A percentile compares a stretch with the other conserved stretches of the same genome.
Evolutionary conservation across 2,329 filamentous ascomycete genomes (phyloP).

Genomic region (Hypoxylon sp.): DNA sequence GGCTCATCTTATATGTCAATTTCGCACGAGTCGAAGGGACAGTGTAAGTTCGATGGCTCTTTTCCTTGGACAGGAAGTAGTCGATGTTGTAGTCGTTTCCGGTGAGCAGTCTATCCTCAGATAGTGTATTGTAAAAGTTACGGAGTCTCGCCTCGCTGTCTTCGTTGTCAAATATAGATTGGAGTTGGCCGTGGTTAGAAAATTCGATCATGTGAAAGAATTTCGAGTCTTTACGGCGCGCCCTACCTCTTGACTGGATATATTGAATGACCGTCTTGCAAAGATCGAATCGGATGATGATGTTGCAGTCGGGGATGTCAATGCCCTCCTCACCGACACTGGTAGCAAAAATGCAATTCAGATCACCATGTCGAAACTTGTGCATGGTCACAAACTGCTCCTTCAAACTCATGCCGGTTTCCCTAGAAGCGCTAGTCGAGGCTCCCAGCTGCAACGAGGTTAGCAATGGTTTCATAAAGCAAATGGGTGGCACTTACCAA

Average conservation of each 20-base stretch:
- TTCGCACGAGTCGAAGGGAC: slow-evolving; percentile 78
- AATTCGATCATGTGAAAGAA: slow-evolving; percentile 87
- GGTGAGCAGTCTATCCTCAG: slow-evolving; percentile 76
- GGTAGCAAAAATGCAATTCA: slow-evolving; percentile 75
- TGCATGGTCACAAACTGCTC: slow-evolving; percentile 80
- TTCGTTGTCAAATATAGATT: slow-evolving; percentile 69
- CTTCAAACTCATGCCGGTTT: slow-evolving; percentile 74
- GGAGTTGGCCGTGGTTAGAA: slow-evolving; percentile 71
- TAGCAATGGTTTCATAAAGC: slow-evolving; percentile 27
- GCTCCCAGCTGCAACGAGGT: slow-evolving; percentile 51
- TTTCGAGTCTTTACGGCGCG: slow-evolving; percentile 79
- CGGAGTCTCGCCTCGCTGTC: slow-evolving; percentile 73
- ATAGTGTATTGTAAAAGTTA: slow-evolving; percentile 79
- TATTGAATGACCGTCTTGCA: slow-evolving; percentile 94
- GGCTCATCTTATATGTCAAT: slow-evolving; percentile 80
- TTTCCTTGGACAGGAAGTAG: slow-evolving; percentile 64
- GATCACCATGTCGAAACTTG: slow-evolving; percentile 68
- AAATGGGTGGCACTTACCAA: slow-evolving; percentile 59
- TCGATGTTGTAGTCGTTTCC: slow-evolving; percentile 69
- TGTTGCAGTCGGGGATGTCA: slow-evolving; percentile 75
- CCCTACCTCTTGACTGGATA: slow-evolving; percentile 90
- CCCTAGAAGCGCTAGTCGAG: slow-evolving; percentile 61
- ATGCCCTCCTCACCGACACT: slow-evolving; percentile 76
- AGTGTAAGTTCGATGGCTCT: slow-evolving; percentile 64
- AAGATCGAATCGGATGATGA: slow-evolving; percentile 82